Base-by-base conservation (phyloP, 2,329 filamentous ascomycete genomes). In the Scedosporium minutisporum region DNA sequence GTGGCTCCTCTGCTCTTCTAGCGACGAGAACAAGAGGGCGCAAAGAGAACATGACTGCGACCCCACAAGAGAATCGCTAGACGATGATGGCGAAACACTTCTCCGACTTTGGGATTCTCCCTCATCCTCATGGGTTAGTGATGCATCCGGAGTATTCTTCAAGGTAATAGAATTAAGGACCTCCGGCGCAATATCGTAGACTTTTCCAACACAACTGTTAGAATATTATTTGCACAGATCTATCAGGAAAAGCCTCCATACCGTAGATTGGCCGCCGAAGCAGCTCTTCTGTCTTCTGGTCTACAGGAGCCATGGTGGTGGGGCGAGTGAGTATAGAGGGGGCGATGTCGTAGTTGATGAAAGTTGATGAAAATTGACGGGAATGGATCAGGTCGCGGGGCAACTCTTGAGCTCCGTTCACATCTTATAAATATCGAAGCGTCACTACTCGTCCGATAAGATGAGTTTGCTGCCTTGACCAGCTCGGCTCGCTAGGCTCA, bases 1-100 rank as follows among this genome's bases (percentile, higher is more conserved):
- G 75, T 99, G 95, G 64, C 85, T 83, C 65, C 91, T 85, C 72
- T 97, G 93, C 65, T 97, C 93, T 65, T 86, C 81, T 6, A 96
- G 81, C 9, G 82, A 87, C 38, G 80, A 71, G 69, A 96, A 96
- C 4, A 82, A 78, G 44, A 92, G 80, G 46, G 82, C 80, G 75
- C 95, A 99, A 4, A 97, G 80, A 1, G 87, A 86, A 46, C 95
- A 99, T 14, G 91, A 84, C 64, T 90, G 92, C 5, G 89, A 82
- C 9, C 85, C 84, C 44, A 83, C 81, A 64, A 81, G 68, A 67
- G 76, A 75, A 70, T 77, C 74, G 66, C 71, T 61, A n/a, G 48
- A 57, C 6, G 51, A 18, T 23, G 48, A 44, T 1, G 58, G 38
- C 27, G 33, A 51, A n/a, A 16, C 21, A 23, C 33, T 53, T 44